These are phyloP conservation scores for Saussurea involucrata DNA, from an alignment of 129 eudicot genomes.

Conservation along the genomic window DNA sequence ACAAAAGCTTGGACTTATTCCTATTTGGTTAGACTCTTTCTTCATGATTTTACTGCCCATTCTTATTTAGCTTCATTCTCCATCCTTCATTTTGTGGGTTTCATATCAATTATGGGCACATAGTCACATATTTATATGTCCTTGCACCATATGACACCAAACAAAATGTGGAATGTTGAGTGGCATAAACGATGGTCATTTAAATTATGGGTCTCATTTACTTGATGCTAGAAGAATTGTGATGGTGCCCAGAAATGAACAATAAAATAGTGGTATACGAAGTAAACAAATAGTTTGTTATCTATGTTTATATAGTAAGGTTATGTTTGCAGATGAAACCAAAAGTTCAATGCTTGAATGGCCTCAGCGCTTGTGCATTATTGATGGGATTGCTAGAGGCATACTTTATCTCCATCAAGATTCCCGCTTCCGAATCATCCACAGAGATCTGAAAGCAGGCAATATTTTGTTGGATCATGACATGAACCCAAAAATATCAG, in stretches of 20 bases:
- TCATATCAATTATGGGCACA: too few species aligned
- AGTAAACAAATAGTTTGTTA: background rate
- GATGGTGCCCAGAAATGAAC: background rate
- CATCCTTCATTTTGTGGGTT: background rate
- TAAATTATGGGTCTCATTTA: background rate
- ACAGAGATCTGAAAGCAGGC: conserved; percentile 34
- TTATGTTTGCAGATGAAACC: conserved; percentile 21
- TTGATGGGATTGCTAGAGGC: conserved; percentile 37
- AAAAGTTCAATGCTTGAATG: conserved; percentile 25
- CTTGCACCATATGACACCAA: background rate
- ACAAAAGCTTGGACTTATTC: conserved; percentile 36
- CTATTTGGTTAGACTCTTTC: conserved; percentile 29
- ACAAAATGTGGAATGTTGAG: background rate
- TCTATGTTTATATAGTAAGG: background rate
- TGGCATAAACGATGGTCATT: background rate
- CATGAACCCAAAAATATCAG: conserved; percentile 41
- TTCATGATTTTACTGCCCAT: background rate
- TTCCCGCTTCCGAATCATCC: conserved; percentile 35
- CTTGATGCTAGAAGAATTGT: background rate
- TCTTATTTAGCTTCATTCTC: background rate
- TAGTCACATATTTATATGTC: too few species aligned
- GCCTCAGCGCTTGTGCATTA: conserved; percentile 25
- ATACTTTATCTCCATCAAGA: conserved; percentile 40
- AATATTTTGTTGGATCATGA: conserved; percentile 29
- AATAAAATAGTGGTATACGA: background rate